A percentile compares a stretch with the other conserved stretches of the same genome.
Evolutionary conservation across 768 basidiomycete species (phyloP).

Genomic region (Dendrothele bispora): DNA sequence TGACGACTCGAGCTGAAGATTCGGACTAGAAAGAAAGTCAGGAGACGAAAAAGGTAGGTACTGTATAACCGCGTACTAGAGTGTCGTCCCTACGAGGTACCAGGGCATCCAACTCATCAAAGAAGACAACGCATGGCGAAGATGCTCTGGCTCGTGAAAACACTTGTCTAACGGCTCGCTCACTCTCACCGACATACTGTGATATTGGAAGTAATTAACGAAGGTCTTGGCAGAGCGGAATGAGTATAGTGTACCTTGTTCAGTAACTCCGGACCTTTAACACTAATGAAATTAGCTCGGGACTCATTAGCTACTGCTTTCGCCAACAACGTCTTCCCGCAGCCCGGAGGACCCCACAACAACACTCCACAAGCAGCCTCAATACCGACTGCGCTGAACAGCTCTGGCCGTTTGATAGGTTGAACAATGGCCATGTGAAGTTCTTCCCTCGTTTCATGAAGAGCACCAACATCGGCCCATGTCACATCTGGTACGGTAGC

Average conservation of each 20-base stretch:
- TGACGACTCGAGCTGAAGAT: conserved; percentile 90
- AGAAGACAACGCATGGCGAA: conserved; percentile 93
- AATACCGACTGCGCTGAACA: conserved; percentile 89
- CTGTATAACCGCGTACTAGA: conserved; percentile 51
- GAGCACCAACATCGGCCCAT: conserved; percentile 93
- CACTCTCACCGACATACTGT: conserved; percentile 97
- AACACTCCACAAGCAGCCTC: conserved; percentile 90
- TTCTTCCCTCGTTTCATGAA: conserved; percentile 85
- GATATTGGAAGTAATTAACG: not conserved
- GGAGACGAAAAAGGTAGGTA: not conserved
- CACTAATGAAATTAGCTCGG: conserved; percentile 94
- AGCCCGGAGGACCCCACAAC: conserved; percentile 98
- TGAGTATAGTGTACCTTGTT: conserved; percentile 97
- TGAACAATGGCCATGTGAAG: conserved; percentile 98
- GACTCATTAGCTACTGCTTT: conserved; percentile 98
- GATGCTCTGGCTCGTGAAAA: conserved; percentile 94
- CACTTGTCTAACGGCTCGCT: conserved; percentile 90
- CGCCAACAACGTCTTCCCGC: conserved; percentile 96
- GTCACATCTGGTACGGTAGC: conserved; percentile 95
- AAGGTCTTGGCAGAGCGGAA: not conserved
- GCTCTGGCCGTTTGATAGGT: conserved; percentile 85
- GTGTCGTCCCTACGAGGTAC: conserved; percentile 90
- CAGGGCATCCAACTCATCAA: conserved; percentile 91
- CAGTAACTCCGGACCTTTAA: conserved; percentile 94
- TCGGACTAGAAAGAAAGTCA: conserved; percentile 62